Evolutionary conservation across 2,329 filamentous ascomycete species (phyloP).

Genomic region (Cytospora schulzeri): DNA sequence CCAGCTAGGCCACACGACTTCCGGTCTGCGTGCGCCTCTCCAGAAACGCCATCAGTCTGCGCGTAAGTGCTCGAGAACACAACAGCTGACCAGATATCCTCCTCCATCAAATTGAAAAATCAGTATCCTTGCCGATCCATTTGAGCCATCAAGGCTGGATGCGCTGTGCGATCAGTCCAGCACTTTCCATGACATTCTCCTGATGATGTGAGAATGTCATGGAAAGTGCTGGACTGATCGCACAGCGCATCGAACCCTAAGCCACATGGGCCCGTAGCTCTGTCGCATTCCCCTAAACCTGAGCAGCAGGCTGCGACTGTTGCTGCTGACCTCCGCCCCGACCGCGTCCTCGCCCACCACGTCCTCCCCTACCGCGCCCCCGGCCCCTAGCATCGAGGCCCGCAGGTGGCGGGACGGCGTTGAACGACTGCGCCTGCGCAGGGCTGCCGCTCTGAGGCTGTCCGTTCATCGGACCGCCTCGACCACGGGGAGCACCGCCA

Average conservation of each 20-base stretch:
- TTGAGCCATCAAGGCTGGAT: not conserved
- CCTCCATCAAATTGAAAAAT: no score
- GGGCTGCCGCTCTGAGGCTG: constrained; percentile 28
- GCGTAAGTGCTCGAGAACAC: not conserved
- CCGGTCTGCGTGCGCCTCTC: not conserved
- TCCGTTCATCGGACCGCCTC: constrained; percentile 30
- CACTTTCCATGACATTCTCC: no score
- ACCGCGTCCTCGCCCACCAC: constrained; percentile 24
- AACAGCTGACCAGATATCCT: no score
- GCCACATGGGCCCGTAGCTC: not conserved
- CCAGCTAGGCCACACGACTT: not conserved
- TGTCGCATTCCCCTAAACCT: constrained; percentile 19
- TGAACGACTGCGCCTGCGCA: constrained; percentile 43
- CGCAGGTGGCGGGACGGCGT: constrained; percentile 62
- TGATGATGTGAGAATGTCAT: no score
- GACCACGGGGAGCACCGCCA: constrained; percentile 27
- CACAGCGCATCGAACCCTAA: not conserved
- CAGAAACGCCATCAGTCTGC: not conserved
- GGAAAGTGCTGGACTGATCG: not conserved
- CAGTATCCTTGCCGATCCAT: no score
- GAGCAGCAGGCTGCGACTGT: constrained; percentile 23
- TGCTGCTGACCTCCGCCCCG: constrained; percentile 21
- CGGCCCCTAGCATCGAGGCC: constrained; percentile 51
- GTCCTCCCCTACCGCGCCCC: constrained; percentile 41
- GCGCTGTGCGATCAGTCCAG: not conserved